phyloP scores from a whole-genome alignment of 768 basidiomycete genomes.

The Hygrophorus russula region DNA sequence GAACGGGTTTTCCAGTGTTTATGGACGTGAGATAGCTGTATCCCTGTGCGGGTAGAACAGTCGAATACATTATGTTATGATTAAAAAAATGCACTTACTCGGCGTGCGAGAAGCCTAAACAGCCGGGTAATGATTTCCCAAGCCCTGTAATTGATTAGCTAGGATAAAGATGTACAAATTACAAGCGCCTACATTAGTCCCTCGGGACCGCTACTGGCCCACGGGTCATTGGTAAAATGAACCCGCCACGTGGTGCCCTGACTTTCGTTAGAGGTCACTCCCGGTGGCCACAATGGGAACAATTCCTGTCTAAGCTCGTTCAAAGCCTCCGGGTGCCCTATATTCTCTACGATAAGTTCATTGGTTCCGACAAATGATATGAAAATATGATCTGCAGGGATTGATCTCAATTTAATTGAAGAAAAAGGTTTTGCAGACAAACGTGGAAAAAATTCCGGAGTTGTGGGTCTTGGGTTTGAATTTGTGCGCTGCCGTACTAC shows the following conservation, averaged over 20 bases:
- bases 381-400: conserved; percentile 53
- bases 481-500: conserved; percentile 10
- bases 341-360: conserved; percentile 49
- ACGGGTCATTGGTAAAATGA: conserved; percentile 57
- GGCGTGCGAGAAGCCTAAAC: conserved; percentile 46
- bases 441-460: conserved; percentile 1
- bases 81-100: conserved; percentile 27
- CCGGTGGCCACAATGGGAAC: conserved; percentile 58
- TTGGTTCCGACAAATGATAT: conserved; percentile 56
- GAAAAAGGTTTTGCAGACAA: background rate
- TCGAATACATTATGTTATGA: conserved; percentile 3
- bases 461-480: conserved; percentile 7
- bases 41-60: conserved; percentile 32
- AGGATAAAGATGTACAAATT: background rate
- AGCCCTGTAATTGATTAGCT: conserved; percentile 27
- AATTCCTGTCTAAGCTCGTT: conserved; percentile 48
- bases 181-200: conserved; percentile 32
- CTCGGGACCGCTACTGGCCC: conserved; percentile 49
- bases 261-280: conserved; percentile 36
- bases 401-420: background rate
- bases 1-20: conserved; percentile 43
- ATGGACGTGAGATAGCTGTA: conserved; percentile 59
- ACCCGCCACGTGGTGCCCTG: conserved; percentile 43
- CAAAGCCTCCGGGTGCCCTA: conserved; percentile 32
- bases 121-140: conserved; percentile 49